Percentiles rank a stretch among this genome's conserved stretches.
phyloP scores from a whole-genome alignment of 345 rosid genomes.

The Pistacia atlantica region DNA sequence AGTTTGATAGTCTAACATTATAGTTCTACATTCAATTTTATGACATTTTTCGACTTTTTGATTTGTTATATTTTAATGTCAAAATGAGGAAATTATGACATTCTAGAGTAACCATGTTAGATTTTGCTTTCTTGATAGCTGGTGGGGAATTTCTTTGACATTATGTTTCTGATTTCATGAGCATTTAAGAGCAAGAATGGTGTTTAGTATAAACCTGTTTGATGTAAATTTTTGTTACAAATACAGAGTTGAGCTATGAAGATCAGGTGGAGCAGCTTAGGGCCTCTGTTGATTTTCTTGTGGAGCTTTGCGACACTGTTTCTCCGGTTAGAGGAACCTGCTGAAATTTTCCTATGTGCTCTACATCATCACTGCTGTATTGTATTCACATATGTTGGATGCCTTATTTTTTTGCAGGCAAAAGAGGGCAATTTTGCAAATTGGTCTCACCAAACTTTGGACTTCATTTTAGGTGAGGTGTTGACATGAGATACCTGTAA shows the following conservation, averaged over 20 bases:
- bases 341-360: slow-evolving; percentile 14
- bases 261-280: slow-evolving; percentile 70
- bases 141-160: too few species aligned
- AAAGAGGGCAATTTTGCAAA: slow-evolving; percentile 56
- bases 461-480: slow-evolving; percentile 69
- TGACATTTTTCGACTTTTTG: too few species aligned
- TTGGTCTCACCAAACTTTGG: slow-evolving; percentile 97
- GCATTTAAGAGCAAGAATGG: background rate
- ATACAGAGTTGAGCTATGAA: slow-evolving; percentile 53
- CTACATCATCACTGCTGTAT: background rate
- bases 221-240: slow-evolving; percentile 20
- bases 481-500: too few species aligned
- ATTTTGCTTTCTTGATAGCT: too few species aligned
- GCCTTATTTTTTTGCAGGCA: slow-evolving; percentile 41
- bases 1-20: too few species aligned
- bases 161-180: background rate
- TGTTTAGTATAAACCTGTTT: background rate
- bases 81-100: too few species aligned
- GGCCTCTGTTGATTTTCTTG: slow-evolving; percentile 79
- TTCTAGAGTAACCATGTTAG: too few species aligned
- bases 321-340: slow-evolving; percentile 41
- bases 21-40: too few species aligned
- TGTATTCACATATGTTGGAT: background rate
- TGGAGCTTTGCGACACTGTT: slow-evolving; percentile 62
- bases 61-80: too few species aligned